Evolutionary conservation across 1,284 basidiomycete species (phyloP).

Genomic region (Exobasidium cylindrosporum): DNA sequence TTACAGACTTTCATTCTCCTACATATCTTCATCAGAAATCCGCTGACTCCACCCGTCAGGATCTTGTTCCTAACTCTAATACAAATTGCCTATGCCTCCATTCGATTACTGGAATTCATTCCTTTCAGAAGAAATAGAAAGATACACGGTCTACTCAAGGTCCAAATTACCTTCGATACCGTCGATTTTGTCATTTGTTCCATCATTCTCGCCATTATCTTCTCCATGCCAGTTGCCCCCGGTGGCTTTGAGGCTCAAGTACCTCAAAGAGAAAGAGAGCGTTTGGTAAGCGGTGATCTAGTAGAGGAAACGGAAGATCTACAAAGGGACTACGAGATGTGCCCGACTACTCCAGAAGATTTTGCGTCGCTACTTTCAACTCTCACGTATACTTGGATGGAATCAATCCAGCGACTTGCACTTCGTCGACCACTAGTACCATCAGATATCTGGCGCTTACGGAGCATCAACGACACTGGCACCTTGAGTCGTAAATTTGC

Average conservation of each 20-base stretch:
- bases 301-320: constrained; percentile 17
- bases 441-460: constrained; percentile 38
- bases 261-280: constrained; percentile 21
- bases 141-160: not conserved
- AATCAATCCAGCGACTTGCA: constrained; percentile 31
- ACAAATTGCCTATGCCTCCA: constrained; percentile 6
- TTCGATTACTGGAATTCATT: constrained; percentile 8
- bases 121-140: not conserved
- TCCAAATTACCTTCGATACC: not conserved
- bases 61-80: constrained; percentile 5
- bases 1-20: constrained; percentile 8
- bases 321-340: constrained; percentile 26
- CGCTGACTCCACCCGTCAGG: constrained; percentile 12
- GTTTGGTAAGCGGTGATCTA: constrained; percentile 18
- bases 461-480: constrained; percentile 35
- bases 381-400: constrained; percentile 44
- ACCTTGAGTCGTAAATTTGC: constrained; percentile 28
- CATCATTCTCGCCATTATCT: constrained; percentile 19
- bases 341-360: constrained; percentile 44
- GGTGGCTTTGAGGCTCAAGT: constrained; percentile 37
- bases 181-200: constrained; percentile 18
- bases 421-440: constrained; percentile 28
- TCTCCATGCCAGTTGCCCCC: constrained; percentile 30
- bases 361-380: constrained; percentile 30
- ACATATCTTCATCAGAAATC: constrained; percentile 1